Evolutionary conservation across 371 early-diverging fungal species (phyloP), one percentile per base, ranked within the genome.

Genomic region (Rhizopus arrhizus): DNA sequence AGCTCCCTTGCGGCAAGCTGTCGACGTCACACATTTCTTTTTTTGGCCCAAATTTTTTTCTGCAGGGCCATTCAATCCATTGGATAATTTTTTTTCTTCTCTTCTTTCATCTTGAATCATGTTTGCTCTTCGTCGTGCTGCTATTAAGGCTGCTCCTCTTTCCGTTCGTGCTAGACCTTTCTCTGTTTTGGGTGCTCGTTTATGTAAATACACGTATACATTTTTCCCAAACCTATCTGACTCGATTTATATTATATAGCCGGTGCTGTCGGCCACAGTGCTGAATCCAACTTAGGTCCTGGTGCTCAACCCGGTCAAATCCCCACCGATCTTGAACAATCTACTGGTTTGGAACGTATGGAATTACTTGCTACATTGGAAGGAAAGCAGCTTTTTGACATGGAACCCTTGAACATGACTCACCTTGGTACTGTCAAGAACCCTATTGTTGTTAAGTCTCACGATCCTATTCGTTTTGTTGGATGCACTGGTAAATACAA

Each of bases 301-400:
- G 93, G 91, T 66, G 83, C 78, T 58, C 77, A 82, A 45, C 66
- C 82, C 51, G 89, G 85, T 67, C 64, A 73, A 42, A 70, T 94
- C 52, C 90, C 96, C 58, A 93, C 94, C 64, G 91, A 95, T 78
- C 82, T 89, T 72, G 94, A 95, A 64, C 89, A 96, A 70, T 81
- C 96, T 61, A 91, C 96, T 58, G 97, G 98, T 84, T 70, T 85
- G 62, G 95, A 94, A 82, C 94, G 97, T 76, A 79, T 83, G 65
- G 96, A 98, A 86, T 83, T 89, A 65, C 79, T 96, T 58, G 85
- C 88, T 63, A 88, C 85, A 66, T 80, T 95, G 59, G 89, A 90
- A 69, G 95, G 95, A 74, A 86, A 89, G 74, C 91, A 93, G 61
- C 84, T 93, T 58, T 98, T 88, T 73, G 95, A 95, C 70, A 78